Conservation (phyloP, 2,329 filamentous ascomycete genomes). For the Anthostomella pinea region DNA sequence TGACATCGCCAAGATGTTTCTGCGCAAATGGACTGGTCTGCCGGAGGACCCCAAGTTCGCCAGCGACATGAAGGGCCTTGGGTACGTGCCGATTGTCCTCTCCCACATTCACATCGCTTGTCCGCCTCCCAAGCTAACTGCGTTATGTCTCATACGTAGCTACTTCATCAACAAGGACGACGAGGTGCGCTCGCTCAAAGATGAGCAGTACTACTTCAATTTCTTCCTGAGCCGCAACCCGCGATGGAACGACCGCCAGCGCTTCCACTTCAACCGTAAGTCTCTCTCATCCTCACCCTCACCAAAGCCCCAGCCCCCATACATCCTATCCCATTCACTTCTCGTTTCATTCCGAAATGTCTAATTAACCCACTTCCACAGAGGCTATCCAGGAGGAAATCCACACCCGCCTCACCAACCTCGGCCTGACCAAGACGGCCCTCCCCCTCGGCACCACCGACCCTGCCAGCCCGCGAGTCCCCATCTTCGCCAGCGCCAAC, state of each 20-base stretch:
- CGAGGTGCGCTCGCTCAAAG: constrained; percentile 66
- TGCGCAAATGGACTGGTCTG: constrained; percentile 64
- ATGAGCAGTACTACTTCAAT: constrained; percentile 69
- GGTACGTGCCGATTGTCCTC: constrained; percentile 47
- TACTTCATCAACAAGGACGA: constrained; percentile 77
- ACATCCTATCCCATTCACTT: neutral
- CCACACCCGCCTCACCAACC: constrained; percentile 55
- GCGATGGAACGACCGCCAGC: constrained; percentile 74
- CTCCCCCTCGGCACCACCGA: constrained; percentile 56
- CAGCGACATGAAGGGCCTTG: constrained; percentile 64
- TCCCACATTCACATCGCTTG: neutral
- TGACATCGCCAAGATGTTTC: constrained; percentile 69
- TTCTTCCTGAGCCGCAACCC: constrained; percentile 71
- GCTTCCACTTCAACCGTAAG: constrained; percentile 71
- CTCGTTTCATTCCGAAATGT: neutral
- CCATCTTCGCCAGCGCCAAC: constrained; percentile 61
- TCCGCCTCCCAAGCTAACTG: constrained; percentile 1
- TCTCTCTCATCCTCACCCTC: constrained; percentile 4
- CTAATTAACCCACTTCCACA: constrained; percentile 31
- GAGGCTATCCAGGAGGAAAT: constrained; percentile 63
- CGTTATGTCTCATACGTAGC: constrained; percentile 39
- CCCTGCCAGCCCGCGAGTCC: constrained; percentile 55
- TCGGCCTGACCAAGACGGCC: constrained; percentile 57
- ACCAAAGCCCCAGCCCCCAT: neutral
- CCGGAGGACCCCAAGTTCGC: constrained; percentile 69